Base-by-base conservation (phyloP, 208 protist species). In the Wallacemonas collosoma region DNA sequence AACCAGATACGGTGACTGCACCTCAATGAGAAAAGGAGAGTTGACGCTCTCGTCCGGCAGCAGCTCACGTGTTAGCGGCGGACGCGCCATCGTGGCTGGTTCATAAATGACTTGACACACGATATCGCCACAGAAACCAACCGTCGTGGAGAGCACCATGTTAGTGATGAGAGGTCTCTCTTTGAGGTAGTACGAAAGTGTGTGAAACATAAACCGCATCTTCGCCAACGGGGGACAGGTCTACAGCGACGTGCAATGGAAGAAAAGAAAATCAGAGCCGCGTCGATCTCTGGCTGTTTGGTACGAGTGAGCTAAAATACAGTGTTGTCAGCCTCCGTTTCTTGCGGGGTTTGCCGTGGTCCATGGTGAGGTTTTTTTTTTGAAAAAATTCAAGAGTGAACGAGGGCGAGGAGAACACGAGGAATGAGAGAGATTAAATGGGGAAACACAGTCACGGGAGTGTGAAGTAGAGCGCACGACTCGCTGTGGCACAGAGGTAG, bases 41-140 rank as follows among this genome's bases (percentile, higher is more conserved):
- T 70, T 45, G 9, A 15, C 17, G 61, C 80, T 83, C 58, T 87
- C 61, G 6, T 63, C 54, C 4, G 80, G 80, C 48, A 88, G 77
- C 40, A 71, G 51, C 60, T 84, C 77, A 15, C 75, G 68, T 4
- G 70, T 76, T 1, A 88, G 65, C 12, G 82, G 75, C 9, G 79
- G 77, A 2, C 73, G 73, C 4, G 62, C 73, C 68, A 77, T 62
- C 56, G 72, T 73, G 63, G 79, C 77, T 6, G 82, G 81, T 62
- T 91, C 86, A 62, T 91, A 91, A 40, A 91, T 51, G 1, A 75
- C 82, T 68, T 91, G 86, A 45, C 86, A 91, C 9, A 92, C 60
- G n/a, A 92, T 62, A 71, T 94, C 89, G 8, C 87, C 86, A 57
- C 69, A 90, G 68, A 91, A 92, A 3, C 85, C 85, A 8, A 94